Percentiles rank a stretch among this genome's conserved stretches.
phyloP scores from a whole-genome alignment of 176 grass and related monocot species.

The Phyllostachys edulis region DNA sequence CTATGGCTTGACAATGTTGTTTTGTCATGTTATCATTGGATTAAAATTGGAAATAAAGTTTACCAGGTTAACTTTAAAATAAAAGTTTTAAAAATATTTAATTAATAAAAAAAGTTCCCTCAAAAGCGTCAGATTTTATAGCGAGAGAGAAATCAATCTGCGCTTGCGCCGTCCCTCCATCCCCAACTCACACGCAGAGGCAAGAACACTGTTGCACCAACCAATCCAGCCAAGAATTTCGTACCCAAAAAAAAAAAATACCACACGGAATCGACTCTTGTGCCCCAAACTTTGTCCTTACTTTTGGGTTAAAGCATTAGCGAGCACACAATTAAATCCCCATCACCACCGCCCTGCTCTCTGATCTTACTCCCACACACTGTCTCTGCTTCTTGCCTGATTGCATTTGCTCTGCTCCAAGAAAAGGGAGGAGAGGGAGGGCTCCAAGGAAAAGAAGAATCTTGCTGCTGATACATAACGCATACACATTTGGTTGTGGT shows the following conservation, averaged over 20 bases:
- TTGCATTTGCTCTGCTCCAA: slow-evolving; percentile 16
- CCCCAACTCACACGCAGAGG: slow-evolving; percentile 12
- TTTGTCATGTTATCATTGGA: too few species aligned
- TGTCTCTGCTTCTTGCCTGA: background rate
- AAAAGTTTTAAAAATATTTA: too few species aligned
- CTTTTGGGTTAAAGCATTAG: background rate
- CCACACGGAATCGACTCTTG: background rate
- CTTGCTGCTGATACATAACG: background rate
- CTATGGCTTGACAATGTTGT: too few species aligned
- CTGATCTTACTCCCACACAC: background rate
- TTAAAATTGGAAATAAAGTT: too few species aligned
- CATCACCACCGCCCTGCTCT: background rate
- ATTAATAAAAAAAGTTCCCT: too few species aligned
- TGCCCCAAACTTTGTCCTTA: slow-evolving; percentile 22
- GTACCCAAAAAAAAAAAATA: background rate
- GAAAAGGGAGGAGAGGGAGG: background rate
- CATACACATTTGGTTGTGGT: background rate
- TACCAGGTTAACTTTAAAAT: too few species aligned
- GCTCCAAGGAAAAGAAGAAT: background rate
- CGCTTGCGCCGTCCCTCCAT: slow-evolving; percentile 20
- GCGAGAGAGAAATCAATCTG: background rate
- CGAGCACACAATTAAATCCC: slow-evolving; percentile 19
- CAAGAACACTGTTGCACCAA: slow-evolving; percentile 30
- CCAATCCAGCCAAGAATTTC: slow-evolving; percentile 24
- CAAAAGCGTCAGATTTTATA: slow-evolving; percentile 23